Evolutionary conservation across 2,329 filamentous ascomycete species (phyloP).

Genomic region (Phialophora macrospora): DNA sequence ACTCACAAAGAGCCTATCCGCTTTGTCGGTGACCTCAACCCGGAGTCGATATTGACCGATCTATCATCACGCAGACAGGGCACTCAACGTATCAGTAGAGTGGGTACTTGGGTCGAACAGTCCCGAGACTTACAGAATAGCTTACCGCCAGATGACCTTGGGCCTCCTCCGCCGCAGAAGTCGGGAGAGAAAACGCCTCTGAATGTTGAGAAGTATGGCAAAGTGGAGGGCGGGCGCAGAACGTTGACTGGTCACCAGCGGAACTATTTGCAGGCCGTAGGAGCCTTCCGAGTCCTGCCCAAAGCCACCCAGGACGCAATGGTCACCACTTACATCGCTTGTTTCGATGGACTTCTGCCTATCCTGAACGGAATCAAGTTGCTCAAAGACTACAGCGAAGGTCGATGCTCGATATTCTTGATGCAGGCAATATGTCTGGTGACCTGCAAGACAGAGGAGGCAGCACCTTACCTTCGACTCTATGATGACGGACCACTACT

Average conservation of each 20-base stretch:
- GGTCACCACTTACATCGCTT: slow-evolving; percentile 46
- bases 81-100: slow-evolving; percentile 33
- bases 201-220: slow-evolving; percentile 39
- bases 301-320: slow-evolving; percentile 43
- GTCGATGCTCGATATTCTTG: slow-evolving; percentile 44
- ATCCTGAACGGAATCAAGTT: slow-evolving; percentile 44
- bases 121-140: slow-evolving; percentile 28
- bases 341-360: slow-evolving; percentile 48
- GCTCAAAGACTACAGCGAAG: slow-evolving; percentile 39
- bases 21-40: slow-evolving; percentile 50
- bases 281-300: slow-evolving; percentile 42
- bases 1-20: slow-evolving; percentile 40
- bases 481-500: slow-evolving; percentile 42
- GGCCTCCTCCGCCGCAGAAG: slow-evolving; percentile 18
- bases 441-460: slow-evolving; percentile 46
- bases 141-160: slow-evolving; percentile 29
- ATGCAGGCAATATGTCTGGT: slow-evolving; percentile 49
- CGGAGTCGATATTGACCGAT: slow-evolving; percentile 47
- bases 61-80: slow-evolving; percentile 33
- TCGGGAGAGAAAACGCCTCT: slow-evolving; percentile 37
- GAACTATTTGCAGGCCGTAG: slow-evolving; percentile 39
- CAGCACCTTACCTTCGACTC: slow-evolving; percentile 44
- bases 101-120: slow-evolving; percentile 40
- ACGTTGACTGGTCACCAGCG: slow-evolving; percentile 39
- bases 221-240: slow-evolving; percentile 36